Conservation (phyloP, 306 rosid species). For the Sophora flavescens region DNA sequence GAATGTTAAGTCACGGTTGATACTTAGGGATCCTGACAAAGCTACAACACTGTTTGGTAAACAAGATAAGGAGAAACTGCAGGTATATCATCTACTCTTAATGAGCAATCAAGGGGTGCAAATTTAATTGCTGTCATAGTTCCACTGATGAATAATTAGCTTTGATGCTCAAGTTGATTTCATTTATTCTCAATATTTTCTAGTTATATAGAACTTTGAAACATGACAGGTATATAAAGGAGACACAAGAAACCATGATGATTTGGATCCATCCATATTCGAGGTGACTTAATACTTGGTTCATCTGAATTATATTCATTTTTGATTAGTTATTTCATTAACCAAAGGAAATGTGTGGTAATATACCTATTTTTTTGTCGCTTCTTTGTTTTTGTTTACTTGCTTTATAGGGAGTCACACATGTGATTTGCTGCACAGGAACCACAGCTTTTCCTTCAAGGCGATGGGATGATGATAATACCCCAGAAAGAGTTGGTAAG, state of each 20-base stretch:
- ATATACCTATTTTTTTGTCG: conserved; percentile 32
- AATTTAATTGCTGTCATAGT: neutral
- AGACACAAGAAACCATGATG: conserved; percentile 77
- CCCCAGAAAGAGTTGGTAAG: conserved; percentile 95
- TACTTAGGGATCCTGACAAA: conserved; percentile 83
- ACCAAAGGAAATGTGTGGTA: conserved; percentile 15
- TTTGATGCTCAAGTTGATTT: conserved; percentile 25
- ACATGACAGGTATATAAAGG: conserved; percentile 75
- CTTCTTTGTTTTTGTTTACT: conserved; percentile 23
- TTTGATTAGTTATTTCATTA: conserved; percentile 18
- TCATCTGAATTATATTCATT: conserved; percentile 6
- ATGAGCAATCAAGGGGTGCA: neutral
- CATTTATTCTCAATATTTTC: conserved; percentile 39
- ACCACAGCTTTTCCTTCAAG: conserved; percentile 96
- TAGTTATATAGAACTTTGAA: conserved; percentile 44
- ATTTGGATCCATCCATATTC: conserved; percentile 81
- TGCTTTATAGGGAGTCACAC: conserved; percentile 86
- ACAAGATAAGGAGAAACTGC: conserved; percentile 69
- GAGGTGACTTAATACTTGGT: conserved; percentile 59
- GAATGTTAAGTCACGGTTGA: conserved; percentile 73
- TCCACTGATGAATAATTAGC: conserved; percentile 1
- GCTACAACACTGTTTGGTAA: conserved; percentile 76
- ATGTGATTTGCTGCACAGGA: conserved; percentile 96
- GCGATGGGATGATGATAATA: conserved; percentile 90
- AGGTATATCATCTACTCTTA: conserved; percentile 55